Evolutionary conservation across 148 eudicot species (phyloP).

Genomic region (Agrostemma githago): DNA sequence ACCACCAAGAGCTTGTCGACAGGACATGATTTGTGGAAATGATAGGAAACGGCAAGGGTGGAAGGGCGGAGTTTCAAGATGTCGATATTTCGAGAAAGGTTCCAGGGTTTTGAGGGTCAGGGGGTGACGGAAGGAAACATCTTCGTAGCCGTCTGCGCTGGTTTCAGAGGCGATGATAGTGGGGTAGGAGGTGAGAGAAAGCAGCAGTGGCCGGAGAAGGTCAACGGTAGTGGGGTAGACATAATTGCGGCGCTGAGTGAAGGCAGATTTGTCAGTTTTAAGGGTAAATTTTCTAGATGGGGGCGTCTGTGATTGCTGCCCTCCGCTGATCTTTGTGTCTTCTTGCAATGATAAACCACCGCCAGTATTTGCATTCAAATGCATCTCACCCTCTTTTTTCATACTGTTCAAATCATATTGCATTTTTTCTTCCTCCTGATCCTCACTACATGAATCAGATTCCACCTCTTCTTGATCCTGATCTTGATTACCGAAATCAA

Average conservation of each 20-base stretch:
- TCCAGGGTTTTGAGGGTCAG: background rate
- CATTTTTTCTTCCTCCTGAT: background rate
- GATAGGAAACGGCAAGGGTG: background rate
- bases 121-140: background rate
- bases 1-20: background rate
- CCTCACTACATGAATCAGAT: background rate
- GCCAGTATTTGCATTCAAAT: background rate
- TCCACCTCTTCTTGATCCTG: background rate
- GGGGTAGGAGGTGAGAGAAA: background rate
- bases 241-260: too few relatives aligned
- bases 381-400: background rate
- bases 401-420: background rate
- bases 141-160: background rate
- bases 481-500: background rate
- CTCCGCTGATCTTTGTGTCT: too few relatives aligned
- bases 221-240: slow-evolving; percentile 1
- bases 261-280: too few relatives aligned
- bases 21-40: too few relatives aligned
- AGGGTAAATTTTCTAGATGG: too few relatives aligned
- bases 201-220: slow-evolving; percentile 10
- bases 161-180: background rate
- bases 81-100: background rate
- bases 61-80: background rate
- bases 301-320: too few relatives aligned
- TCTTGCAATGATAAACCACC: background rate